These are phyloP conservation scores for Blastocystis sp. DNA, from an alignment of 352 stramenopile species.

Conservation along the genomic window DNA sequence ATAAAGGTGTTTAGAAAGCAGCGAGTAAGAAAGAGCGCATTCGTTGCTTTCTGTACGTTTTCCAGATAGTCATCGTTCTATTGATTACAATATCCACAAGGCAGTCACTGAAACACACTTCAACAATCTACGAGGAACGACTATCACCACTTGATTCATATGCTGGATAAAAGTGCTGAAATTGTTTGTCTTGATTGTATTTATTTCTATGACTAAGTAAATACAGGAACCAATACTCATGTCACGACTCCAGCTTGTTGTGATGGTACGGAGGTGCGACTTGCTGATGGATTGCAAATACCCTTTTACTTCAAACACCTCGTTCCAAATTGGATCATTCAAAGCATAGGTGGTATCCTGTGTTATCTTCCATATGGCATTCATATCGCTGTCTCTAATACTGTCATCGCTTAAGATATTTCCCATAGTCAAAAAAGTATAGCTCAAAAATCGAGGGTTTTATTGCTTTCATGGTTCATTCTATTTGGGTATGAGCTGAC, in stretches of 20 bases:
- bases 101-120: conserved; percentile 3
- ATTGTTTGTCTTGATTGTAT: neutral
- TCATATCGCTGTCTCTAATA: neutral
- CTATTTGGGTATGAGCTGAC: no score
- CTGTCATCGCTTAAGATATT: neutral
- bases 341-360: neutral
- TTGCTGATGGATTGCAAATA: conserved; percentile 6
- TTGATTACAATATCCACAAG: neutral
- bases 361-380: neutral
- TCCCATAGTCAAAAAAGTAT: neutral
- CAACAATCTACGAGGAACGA: conserved; percentile 3
- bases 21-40: conserved; percentile 25
- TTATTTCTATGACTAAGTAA: neutral
- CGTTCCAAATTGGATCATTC: conserved; percentile 1
- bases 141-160: conserved; percentile 22
- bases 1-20: conserved; percentile 48
- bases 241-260: neutral
- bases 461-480: no score
- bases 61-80: conserved; percentile 56
- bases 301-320: conserved; percentile 8
- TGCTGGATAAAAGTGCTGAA: conserved; percentile 25
- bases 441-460: no score
- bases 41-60: conserved; percentile 9
- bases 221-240: neutral
- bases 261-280: neutral